Evolutionary conservation across 75 land plant species (phyloP).

Genomic region (Cryptomeria japonica): DNA sequence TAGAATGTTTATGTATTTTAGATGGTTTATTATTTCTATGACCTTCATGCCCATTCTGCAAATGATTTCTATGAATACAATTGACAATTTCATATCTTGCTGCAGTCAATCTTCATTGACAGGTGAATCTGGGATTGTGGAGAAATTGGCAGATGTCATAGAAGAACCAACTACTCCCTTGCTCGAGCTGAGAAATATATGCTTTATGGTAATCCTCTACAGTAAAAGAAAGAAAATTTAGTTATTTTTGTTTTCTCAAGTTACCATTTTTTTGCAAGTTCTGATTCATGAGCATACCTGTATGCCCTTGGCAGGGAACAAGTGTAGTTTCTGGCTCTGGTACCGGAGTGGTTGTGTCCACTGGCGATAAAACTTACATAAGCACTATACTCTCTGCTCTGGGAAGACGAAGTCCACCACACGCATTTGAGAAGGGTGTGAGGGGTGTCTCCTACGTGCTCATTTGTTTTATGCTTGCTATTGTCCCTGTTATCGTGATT

Average conservation of each 20-base stretch:
- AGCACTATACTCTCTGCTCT: slow-evolving; percentile 54
- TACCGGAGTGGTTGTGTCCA: slow-evolving; percentile 56
- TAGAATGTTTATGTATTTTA: not conserved
- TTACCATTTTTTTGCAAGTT: not conserved
- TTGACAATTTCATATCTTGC: slow-evolving; percentile 24
- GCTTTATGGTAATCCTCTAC: slow-evolving; percentile 49
- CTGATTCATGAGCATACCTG: not conserved
- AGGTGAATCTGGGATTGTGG: slow-evolving; percentile 50
- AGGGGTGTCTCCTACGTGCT: slow-evolving; percentile 47
- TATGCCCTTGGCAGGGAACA: slow-evolving; percentile 48
- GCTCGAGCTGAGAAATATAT: slow-evolving; percentile 59
- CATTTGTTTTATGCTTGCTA: slow-evolving; percentile 38
- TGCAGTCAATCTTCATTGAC: slow-evolving; percentile 71
- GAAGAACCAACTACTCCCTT: slow-evolving; percentile 44
- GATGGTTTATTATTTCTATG: not conserved
- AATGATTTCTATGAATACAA: slow-evolving; percentile 11
- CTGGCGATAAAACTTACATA: slow-evolving; percentile 56
- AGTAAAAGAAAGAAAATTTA: not conserved
- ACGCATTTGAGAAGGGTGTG: slow-evolving; percentile 50
- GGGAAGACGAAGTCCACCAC: slow-evolving; percentile 39
- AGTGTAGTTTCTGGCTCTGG: slow-evolving; percentile 60
- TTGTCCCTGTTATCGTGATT: slow-evolving; percentile 35
- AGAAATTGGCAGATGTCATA: slow-evolving; percentile 48
- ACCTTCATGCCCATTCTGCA: not conserved
- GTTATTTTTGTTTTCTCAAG: not conserved